phyloP scores from a whole-genome alignment of 148 eudicot species.

The Limonium bicolor region DNA sequence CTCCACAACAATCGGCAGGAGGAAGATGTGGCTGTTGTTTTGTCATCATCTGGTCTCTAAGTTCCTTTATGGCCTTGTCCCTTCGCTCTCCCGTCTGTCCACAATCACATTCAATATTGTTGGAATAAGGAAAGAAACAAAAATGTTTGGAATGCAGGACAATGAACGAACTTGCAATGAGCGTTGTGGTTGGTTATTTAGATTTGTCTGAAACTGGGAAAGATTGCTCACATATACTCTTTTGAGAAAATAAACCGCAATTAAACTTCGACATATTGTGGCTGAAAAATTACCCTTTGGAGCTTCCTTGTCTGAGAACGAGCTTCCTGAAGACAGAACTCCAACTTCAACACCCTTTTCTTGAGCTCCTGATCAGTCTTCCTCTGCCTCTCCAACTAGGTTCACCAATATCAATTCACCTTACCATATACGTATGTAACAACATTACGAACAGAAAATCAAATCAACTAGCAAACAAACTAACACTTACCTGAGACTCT shows the following conservation, averaged over 20 bases:
- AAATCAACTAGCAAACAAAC: neutral
- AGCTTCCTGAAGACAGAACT: conserved; percentile 94
- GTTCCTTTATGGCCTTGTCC: conserved; percentile 78
- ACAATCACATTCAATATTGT: neutral
- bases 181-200: neutral
- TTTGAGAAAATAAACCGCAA: neutral
- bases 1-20: neutral
- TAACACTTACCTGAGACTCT: conserved; percentile 85
- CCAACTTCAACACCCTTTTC: conserved; percentile 83
- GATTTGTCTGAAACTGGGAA: neutral
- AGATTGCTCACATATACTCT: no score
- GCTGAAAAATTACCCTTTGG: conserved; percentile 52
- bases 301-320: conserved; percentile 90
- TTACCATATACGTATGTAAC: no score
- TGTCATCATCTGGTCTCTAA: conserved; percentile 55
- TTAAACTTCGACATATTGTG: no score
- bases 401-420: no score
- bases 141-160: neutral
- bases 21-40: conserved; percentile 35
- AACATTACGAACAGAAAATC: neutral
- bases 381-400: conserved; percentile 72
- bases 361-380: conserved; percentile 82
- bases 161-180: neutral
- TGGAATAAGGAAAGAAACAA: neutral
- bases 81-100: conserved; percentile 75